Percentiles rank a stretch among this genome's conserved stretches.
Conservation (phyloP, 176 grass and related monocot genomes). For the Avena atlantica region DNA sequence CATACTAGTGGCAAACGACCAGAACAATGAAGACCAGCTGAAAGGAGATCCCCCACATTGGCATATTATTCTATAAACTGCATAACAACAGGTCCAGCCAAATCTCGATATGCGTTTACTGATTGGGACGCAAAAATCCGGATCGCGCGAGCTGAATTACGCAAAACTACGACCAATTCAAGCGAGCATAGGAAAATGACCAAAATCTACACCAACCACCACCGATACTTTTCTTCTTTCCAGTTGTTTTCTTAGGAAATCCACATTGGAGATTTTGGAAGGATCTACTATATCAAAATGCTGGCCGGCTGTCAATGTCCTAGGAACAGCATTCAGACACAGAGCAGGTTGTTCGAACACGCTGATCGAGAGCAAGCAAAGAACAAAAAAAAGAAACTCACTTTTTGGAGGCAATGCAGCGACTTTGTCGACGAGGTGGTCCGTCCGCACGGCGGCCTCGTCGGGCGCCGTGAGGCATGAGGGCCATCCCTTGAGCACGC, state of each 20-base stretch:
- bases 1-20: neutral
- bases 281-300: slow-evolving; percentile 36
- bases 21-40: slow-evolving; percentile 28
- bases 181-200: slow-evolving; percentile 3
- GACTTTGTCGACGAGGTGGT: slow-evolving; percentile 52
- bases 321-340: slow-evolving; percentile 23
- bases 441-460: slow-evolving; percentile 15
- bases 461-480: slow-evolving; percentile 66
- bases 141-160: neutral
- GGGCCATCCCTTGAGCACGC: slow-evolving; percentile 78
- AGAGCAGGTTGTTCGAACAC: slow-evolving; percentile 20
- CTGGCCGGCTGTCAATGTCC: slow-evolving; percentile 46
- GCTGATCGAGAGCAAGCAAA: slow-evolving; percentile 25
- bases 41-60: neutral
- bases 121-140: neutral
- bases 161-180: neutral
- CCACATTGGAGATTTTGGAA: slow-evolving; percentile 5
- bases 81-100: neutral
- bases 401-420: slow-evolving; percentile 66
- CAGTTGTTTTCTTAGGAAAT: neutral
- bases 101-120: neutral
- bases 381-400: slow-evolving; percentile 46
- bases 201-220: slow-evolving; percentile 36
- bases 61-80: neutral
- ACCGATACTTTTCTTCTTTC: neutral